Conservation (phyloP, 23 red algal species). For the Agarophyton chilense region DNA sequence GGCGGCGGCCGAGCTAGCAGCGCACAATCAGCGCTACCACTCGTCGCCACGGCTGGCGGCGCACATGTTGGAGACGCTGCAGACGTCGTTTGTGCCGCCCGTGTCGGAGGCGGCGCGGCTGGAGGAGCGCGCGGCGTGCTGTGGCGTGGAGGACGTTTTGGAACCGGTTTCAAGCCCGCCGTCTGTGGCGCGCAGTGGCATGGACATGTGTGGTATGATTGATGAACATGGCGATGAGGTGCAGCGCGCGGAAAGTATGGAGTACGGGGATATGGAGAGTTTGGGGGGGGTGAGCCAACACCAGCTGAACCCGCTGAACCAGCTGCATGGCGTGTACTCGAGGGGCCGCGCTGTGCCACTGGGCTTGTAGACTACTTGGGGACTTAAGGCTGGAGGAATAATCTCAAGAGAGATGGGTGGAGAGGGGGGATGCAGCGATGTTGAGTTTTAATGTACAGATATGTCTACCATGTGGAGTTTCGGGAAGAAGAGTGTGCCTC, state of each 20-base stretch:
- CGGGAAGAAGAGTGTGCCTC: no score
- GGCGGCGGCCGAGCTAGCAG: neutral
- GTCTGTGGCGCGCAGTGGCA: no score
- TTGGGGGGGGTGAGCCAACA: no score
- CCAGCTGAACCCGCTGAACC: no score
- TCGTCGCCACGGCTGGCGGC: slow-evolving; percentile 36
- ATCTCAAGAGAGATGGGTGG: no score
- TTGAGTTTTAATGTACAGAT: no score
- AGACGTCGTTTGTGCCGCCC: neutral
- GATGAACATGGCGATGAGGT: neutral
- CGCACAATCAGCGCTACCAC: slow-evolving; percentile 24
- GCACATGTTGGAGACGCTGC: neutral
- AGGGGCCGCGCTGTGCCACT: neutral
- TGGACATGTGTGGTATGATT: neutral
- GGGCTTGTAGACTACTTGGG: neutral
- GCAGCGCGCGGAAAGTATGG: neutral
- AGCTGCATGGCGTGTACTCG: no score
- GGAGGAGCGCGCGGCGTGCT: neutral
- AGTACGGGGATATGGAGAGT: neutral
- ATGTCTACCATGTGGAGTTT: no score
- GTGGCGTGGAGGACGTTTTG: neutral
- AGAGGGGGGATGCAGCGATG: no score
- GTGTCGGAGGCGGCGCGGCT: neutral
- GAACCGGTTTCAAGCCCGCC: no score
- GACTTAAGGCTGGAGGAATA: no score